These are phyloP conservation scores for Chrysoporthe cubensis DNA, from an alignment of 2,329 filamentous ascomycete genomes.

Conservation along the genomic window DNA sequence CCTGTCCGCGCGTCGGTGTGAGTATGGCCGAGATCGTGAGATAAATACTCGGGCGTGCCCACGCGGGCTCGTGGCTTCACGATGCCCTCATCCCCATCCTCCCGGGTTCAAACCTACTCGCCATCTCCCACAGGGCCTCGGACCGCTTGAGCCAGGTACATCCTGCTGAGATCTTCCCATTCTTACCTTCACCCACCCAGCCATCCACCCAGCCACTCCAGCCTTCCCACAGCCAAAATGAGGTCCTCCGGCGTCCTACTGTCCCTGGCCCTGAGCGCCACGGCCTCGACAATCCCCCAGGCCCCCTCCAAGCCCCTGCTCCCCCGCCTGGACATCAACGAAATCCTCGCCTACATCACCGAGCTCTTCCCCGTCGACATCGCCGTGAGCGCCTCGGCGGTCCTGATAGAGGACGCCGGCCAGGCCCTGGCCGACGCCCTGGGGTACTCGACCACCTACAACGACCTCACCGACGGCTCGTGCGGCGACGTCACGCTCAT, in stretches of 20 bases:
- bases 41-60: slow-evolving; percentile 1
- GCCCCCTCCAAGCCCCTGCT: not conserved
- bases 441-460: slow-evolving; percentile 20
- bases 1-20: not conserved
- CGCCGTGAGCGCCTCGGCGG: slow-evolving; percentile 4
- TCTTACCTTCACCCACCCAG: not conserved
- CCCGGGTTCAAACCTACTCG: not conserved
- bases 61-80: not conserved
- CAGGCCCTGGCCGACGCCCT: slow-evolving; percentile 6
- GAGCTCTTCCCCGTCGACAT: slow-evolving; percentile 18
- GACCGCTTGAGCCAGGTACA: not conserved
- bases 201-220: not conserved
- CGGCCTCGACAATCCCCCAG: not conserved
- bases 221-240: not conserved
- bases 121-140: not conserved
- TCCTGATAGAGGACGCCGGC: slow-evolving; percentile 1
- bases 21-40: not conserved
- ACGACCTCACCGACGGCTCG: slow-evolving; percentile 19
- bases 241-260: slow-evolving; percentile 14
- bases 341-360: slow-evolving; percentile 14
- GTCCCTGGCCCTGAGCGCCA: slow-evolving; percentile 8
- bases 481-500: slow-evolving; percentile 33
- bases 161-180: not conserved
- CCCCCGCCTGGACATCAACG: slow-evolving; percentile 16
- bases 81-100: not conserved